A percentile compares a stretch with the other conserved stretches of the same genome.
Evolutionary conservation across 2,329 filamentous ascomycete species (phyloP).

Genomic region (Fusarium pseudonygamai): DNA sequence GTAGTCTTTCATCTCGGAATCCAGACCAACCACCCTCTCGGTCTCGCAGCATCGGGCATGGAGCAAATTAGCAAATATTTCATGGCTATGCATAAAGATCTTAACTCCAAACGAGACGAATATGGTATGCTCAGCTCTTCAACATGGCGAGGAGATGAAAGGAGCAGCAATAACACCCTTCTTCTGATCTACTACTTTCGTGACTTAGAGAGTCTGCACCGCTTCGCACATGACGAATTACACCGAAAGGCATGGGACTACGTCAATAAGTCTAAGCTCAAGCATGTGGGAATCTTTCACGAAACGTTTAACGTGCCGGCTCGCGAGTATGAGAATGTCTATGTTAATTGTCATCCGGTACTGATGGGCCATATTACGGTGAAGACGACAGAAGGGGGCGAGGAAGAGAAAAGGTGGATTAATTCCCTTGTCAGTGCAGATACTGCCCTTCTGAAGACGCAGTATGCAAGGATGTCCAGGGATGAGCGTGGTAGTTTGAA

Average conservation of each 20-base stretch:
- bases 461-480: slow-evolving; percentile 47
- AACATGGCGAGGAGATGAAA: slow-evolving; percentile 51
- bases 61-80: slow-evolving; percentile 53
- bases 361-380: slow-evolving; percentile 48
- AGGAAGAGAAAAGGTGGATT: slow-evolving; percentile 44
- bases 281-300: slow-evolving; percentile 62
- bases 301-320: slow-evolving; percentile 60
- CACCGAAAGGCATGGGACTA: slow-evolving; percentile 62
- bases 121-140: slow-evolving; percentile 59
- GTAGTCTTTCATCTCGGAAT: slow-evolving; percentile 58
- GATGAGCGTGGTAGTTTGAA: slow-evolving; percentile 34
- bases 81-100: slow-evolving; percentile 48
- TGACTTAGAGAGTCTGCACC: slow-evolving; percentile 57
- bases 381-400: slow-evolving; percentile 23
- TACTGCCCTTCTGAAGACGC: slow-evolving; percentile 46
- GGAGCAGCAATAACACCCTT: slow-evolving; percentile 53
- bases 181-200: slow-evolving; percentile 62
- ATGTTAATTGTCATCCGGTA: slow-evolving; percentile 54
- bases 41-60: slow-evolving; percentile 57
- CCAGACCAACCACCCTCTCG: slow-evolving; percentile 60
- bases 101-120: slow-evolving; percentile 51
- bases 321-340: slow-evolving; percentile 61
- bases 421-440: slow-evolving; percentile 49
- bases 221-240: slow-evolving; percentile 59
- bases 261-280: slow-evolving; percentile 51